These are phyloP conservation scores for Hypoxylon sp. DNA, from an alignment of 2,329 filamentous ascomycete species.

Conservation along the genomic window DNA sequence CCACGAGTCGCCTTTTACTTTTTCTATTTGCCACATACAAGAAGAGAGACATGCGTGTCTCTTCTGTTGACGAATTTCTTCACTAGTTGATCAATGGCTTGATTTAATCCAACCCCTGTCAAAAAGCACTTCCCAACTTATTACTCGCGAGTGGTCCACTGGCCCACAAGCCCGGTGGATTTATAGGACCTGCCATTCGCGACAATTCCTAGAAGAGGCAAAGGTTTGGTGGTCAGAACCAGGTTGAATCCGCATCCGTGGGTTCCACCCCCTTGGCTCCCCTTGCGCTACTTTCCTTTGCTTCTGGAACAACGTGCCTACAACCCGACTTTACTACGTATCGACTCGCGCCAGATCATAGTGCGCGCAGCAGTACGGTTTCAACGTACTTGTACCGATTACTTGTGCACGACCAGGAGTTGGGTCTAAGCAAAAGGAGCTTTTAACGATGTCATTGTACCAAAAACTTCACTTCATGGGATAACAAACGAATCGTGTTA, in stretches of 20 bases:
- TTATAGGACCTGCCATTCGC: slow-evolving; percentile 48
- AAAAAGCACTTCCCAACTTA: slow-evolving; percentile 47
- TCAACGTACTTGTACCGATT: slow-evolving; percentile 7
- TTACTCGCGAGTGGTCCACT: slow-evolving; percentile 45
- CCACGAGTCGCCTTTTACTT: slow-evolving; percentile 28
- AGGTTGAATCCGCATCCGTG: slow-evolving; percentile 35
- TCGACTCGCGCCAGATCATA: slow-evolving; percentile 27
- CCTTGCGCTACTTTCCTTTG: slow-evolving; percentile 37
- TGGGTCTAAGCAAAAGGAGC: slow-evolving; percentile 2
- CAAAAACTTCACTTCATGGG: slow-evolving; percentile 1
- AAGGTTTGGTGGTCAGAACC: slow-evolving; percentile 42
- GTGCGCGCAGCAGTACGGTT: slow-evolving; percentile 4
- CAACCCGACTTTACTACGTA: slow-evolving; percentile 25
- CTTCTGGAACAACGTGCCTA: slow-evolving; percentile 46
- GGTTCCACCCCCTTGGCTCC: slow-evolving; percentile 30
- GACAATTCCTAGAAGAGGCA: slow-evolving; percentile 52
- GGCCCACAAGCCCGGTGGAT: slow-evolving; percentile 38
- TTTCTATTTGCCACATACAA: slow-evolving; percentile 34
- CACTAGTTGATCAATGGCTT: slow-evolving; percentile 41
- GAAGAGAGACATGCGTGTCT: slow-evolving; percentile 30
- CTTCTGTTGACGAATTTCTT: slow-evolving; percentile 46
- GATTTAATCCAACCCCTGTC: slow-evolving; percentile 43
- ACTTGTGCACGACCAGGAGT: slow-evolving; percentile 15
- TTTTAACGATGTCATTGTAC: not conserved
- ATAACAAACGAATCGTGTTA: slow-evolving; percentile 2